Percentiles rank a stretch among this genome's conserved stretches.
Evolutionary conservation across 106 monocot genomes (phyloP).

Genomic region (Dendrobium nobile): DNA sequence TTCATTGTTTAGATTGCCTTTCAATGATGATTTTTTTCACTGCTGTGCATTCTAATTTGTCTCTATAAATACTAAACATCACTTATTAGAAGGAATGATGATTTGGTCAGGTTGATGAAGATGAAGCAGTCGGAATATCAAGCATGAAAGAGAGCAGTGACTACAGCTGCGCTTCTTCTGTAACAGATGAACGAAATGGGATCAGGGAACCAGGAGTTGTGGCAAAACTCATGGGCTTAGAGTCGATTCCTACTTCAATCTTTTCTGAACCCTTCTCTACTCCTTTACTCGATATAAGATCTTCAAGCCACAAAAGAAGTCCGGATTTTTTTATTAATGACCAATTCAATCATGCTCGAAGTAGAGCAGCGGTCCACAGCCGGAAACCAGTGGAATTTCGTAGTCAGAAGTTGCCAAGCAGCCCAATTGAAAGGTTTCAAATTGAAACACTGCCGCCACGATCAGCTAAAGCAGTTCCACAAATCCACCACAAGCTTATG

Average conservation of each 20-base stretch:
- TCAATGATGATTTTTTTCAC: background rate
- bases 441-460: slow-evolving; percentile 57
- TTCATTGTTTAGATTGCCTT: background rate
- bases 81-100: background rate
- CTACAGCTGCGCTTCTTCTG: slow-evolving; percentile 88
- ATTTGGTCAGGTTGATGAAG: slow-evolving; percentile 45
- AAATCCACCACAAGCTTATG: slow-evolving; percentile 51
- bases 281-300: slow-evolving; percentile 40
- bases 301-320: slow-evolving; percentile 36
- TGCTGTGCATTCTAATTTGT: too few relatives aligned
- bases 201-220: slow-evolving; percentile 75
- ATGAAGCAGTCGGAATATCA: slow-evolving; percentile 37
- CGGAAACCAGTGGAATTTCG: slow-evolving; percentile 40
- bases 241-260: slow-evolving; percentile 60
- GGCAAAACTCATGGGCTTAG: slow-evolving; percentile 90
- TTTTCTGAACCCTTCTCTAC: slow-evolving; percentile 55
- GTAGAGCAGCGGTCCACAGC: slow-evolving; percentile 27
- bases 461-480: slow-evolving; percentile 41
- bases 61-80: background rate
- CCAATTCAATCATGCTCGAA: slow-evolving; percentile 15
- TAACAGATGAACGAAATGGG: slow-evolving; percentile 68
- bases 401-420: slow-evolving; percentile 71
- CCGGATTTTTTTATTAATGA: slow-evolving; percentile 29
- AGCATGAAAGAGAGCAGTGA: slow-evolving; percentile 70
- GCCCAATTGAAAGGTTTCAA: slow-evolving; percentile 80